Percentiles rank a stretch among this genome's conserved stretches.
Evolutionary conservation across 2,329 filamentous ascomycete genomes (phyloP).

Genomic region (Trichoderma sp.): DNA sequence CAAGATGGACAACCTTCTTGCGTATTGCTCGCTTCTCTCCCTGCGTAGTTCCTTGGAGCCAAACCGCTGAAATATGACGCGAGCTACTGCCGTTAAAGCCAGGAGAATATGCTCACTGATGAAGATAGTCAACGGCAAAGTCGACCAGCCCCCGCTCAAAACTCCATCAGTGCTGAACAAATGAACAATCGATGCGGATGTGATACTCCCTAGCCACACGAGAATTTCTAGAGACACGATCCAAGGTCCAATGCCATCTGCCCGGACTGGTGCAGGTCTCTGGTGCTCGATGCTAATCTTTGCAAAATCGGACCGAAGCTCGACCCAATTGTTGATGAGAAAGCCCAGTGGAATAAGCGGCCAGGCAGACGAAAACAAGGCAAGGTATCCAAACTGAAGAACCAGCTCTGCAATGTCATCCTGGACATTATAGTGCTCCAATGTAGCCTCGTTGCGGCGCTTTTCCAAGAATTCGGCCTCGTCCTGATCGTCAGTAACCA

Average conservation of each 20-base stretch:
- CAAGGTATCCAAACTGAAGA: slow-evolving; percentile 71
- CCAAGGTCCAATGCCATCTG: slow-evolving; percentile 74
- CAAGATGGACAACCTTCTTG: slow-evolving; percentile 36
- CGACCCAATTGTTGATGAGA: slow-evolving; percentile 74
- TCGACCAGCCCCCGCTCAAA: slow-evolving; percentile 59
- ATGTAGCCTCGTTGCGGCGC: slow-evolving; percentile 64
- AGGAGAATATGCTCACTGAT: slow-evolving; percentile 72
- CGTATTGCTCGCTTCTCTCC: slow-evolving; percentile 41
- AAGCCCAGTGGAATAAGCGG: slow-evolving; percentile 71
- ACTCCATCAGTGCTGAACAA: slow-evolving; percentile 61
- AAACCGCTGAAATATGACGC: slow-evolving; percentile 36
- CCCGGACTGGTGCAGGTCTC: slow-evolving; percentile 65
- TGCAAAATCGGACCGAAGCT: slow-evolving; percentile 72
- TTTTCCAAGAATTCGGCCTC: slow-evolving; percentile 63
- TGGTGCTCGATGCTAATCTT: slow-evolving; percentile 75
- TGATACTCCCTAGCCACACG: slow-evolving; percentile 70
- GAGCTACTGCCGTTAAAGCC: slow-evolving; percentile 48
- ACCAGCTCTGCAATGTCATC: slow-evolving; percentile 72
- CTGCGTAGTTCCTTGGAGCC: slow-evolving; percentile 42
- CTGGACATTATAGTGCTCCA: slow-evolving; percentile 69
- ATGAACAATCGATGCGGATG: slow-evolving; percentile 69
- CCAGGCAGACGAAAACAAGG: slow-evolving; percentile 73
- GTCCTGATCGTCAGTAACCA: slow-evolving; percentile 56
- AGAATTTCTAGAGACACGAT: slow-evolving; percentile 66
- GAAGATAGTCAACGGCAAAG: slow-evolving; percentile 67